phyloP scores from a whole-genome alignment of 2,329 filamentous ascomycete species.

The Fusarium udum region DNA sequence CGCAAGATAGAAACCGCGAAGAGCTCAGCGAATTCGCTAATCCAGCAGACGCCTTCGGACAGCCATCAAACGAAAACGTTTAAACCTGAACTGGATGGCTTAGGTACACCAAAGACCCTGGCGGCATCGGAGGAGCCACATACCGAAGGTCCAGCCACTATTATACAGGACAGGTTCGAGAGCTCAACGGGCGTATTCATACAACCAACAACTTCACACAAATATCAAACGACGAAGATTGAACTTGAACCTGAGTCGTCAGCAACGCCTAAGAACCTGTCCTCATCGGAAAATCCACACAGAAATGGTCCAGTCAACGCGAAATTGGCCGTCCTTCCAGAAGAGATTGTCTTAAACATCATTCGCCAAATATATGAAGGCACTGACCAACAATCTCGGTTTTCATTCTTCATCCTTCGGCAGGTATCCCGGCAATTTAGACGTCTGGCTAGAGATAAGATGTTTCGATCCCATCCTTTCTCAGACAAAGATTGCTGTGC shows the following conservation, averaged over 20 bases:
- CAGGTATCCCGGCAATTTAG: neutral
- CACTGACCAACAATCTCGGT: neutral
- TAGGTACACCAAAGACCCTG: neutral
- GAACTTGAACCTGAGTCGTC: neutral
- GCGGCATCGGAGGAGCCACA: neutral
- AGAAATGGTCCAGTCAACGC: neutral
- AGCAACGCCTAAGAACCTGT: neutral
- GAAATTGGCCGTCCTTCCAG: neutral
- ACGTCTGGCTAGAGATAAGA: neutral
- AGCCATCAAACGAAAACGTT: neutral
- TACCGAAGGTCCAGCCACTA: neutral
- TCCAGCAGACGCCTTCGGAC: neutral
- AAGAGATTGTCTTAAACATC: neutral
- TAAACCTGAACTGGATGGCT: neutral
- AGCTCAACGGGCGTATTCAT: accelerated
- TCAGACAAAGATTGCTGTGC: neutral
- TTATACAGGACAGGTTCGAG: neutral
- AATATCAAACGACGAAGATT: neutral
- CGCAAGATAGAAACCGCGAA: neutral
- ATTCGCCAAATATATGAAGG: neutral
- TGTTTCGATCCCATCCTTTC: neutral
- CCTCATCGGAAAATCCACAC: neutral
- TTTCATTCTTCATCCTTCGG: neutral
- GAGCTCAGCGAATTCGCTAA: neutral
- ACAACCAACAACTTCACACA: neutral